Conservation (phyloP, 192 early-diverging fungal genomes). For the Coemansia sp. region DNA sequence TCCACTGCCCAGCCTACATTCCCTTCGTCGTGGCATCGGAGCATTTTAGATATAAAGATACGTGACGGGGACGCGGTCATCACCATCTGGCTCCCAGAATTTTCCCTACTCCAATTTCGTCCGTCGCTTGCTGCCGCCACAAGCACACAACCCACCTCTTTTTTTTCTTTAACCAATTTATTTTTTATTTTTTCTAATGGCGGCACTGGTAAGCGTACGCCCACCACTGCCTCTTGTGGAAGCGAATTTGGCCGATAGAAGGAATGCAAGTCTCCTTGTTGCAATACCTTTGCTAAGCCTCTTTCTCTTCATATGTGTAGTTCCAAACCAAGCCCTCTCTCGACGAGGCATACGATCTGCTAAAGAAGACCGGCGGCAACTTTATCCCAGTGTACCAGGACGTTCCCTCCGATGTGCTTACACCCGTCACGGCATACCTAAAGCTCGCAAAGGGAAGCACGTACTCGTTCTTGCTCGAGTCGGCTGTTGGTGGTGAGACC, state of each 20-base stretch:
- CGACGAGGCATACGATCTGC: conserved; percentile 67
- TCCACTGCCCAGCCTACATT: not conserved
- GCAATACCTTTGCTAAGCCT: not conserved
- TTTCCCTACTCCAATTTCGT: not conserved
- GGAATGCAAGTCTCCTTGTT: not conserved
- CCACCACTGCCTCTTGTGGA: not conserved
- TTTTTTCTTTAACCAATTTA: not conserved
- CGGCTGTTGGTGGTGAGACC: conserved; percentile 90
- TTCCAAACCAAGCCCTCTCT: conserved; percentile 66
- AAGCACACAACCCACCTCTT: not conserved
- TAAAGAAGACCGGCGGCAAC: conserved; percentile 70
- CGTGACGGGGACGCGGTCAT: not conserved
- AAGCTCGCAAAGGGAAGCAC: conserved; percentile 76
- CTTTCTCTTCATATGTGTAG: conserved; percentile 18
- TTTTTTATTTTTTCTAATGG: conserved; percentile 1
- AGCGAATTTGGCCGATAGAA: not conserved
- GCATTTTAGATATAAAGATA: not conserved
- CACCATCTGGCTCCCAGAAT: not conserved
- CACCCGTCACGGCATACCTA: conserved; percentile 96
- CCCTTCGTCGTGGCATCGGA: not conserved
- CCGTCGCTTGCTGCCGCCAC: conserved; percentile 8
- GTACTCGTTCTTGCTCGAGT: conserved; percentile 96
- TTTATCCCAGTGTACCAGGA: conserved; percentile 90
- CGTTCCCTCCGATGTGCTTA: conserved; percentile 90
- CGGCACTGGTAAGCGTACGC: conserved; percentile 25